Evolutionary conservation across 441 rosid species (phyloP), one percentile per base, ranked within the genome.

Genomic region (Biscutella laevigata): DNA sequence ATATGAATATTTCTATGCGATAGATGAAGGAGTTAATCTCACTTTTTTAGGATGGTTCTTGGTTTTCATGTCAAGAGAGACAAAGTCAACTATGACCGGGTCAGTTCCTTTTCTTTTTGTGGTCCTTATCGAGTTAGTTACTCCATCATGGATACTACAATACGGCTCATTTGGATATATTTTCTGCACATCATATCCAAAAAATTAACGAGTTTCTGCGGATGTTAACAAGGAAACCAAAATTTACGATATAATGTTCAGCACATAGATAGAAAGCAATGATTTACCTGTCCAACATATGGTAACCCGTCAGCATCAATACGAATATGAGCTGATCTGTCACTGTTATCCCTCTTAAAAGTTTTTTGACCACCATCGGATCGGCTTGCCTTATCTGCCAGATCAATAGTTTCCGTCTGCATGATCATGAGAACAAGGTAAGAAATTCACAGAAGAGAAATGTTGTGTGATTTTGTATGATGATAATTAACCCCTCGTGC

Each of bases 301-400:
- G 97, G 97, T 73, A 88, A 92, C 44, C 99, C 99, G 70, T 86
- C 99, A 7, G 83, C 73, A 74, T 88, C 99, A 61, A 92, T 75
- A 62, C 40, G 19, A 59, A 82, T 59, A 67, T 71, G 81, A 29
- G 21, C 41, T 12, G 86, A 71, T 65, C 47, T 83, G 55, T 80
- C 81, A 55, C 53, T 29, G 43, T 59, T 71, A 59, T 76, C 74
- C 67, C 94, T 79, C 62, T 69, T 74, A 65, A 88, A 92, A 50
- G 58, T 68, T 66, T 50, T 75, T 43, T 65, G 64, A 39, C 71
- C 50, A 67, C 70, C 58, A 33, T 62, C 83, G 44, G 74, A 68
- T 69, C 65, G 80, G 62, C 78, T 80, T 28, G 61, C 62, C 46
- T 69, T 74, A 20, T 84, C 89, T 43, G 88, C 45, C 56, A 88